Conservation (phyloP, 2,329 filamentous ascomycete genomes). For the Clonostachys rhizophaga region DNA sequence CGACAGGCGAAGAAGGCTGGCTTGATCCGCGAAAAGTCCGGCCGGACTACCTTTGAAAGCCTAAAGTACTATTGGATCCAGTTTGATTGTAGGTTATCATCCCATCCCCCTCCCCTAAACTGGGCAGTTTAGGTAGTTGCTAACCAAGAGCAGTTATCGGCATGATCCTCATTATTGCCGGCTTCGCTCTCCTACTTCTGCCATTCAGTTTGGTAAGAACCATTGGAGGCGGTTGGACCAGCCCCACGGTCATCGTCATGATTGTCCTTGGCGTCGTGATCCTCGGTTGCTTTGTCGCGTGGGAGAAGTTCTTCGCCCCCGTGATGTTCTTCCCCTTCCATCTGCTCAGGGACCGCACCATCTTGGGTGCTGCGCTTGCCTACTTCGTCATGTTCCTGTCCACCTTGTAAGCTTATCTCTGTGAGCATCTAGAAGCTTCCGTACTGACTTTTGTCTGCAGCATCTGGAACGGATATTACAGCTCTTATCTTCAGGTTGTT, state of each 20-base stretch:
- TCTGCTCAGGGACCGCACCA: conserved; percentile 43
- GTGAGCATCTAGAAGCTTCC: too few relatives aligned
- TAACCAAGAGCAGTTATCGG: conserved; percentile 30
- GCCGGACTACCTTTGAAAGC: conserved; percentile 26
- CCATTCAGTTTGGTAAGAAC: conserved; percentile 53
- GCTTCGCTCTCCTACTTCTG: conserved; percentile 57
- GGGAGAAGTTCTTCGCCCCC: conserved; percentile 53
- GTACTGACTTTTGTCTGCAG: conserved; percentile 25
- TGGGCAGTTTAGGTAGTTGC: too few relatives aligned
- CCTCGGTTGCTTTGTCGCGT: conserved; percentile 47
- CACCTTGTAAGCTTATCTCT: too few relatives aligned
- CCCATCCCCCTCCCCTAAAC: too few relatives aligned
- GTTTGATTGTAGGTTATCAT: conserved; percentile 36
- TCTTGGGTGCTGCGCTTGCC: conserved; percentile 25
- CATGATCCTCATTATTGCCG: conserved; percentile 50
- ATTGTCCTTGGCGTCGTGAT: conserved; percentile 54
- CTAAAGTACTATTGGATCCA: conserved; percentile 46
- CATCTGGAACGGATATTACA: conserved; percentile 50
- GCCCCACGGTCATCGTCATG: conserved; percentile 53
- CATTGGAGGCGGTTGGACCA: conserved; percentile 43
- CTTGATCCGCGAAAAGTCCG: conserved; percentile 26
- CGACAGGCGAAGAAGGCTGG: conserved; percentile 50
- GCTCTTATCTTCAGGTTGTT: conserved; percentile 51
- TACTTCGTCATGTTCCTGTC: conserved; percentile 31
- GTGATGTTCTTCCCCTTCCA: conserved; percentile 50